A percentile compares a stretch with the other conserved stretches of the same genome.
Evolutionary conservation across 768 basidiomycete species (phyloP).

Genomic region (Lentinula edodes): DNA sequence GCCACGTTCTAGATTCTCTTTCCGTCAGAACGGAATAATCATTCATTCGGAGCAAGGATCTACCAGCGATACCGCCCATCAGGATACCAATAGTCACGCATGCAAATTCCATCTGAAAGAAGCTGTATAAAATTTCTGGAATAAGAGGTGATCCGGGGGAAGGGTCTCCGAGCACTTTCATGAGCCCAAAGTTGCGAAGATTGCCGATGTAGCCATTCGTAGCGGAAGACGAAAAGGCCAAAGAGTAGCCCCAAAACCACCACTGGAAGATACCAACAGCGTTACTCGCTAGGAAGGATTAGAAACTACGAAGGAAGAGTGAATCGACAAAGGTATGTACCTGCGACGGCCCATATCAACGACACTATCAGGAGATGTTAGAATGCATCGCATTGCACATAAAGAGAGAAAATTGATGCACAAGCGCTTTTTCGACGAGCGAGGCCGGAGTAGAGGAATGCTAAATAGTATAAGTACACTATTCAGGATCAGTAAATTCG

Average conservation of each 20-base stretch:
- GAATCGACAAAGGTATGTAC: slow-evolving; percentile 36
- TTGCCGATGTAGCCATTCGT: slow-evolving; percentile 78
- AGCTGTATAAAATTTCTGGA: slow-evolving; percentile 77
- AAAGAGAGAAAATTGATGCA: slow-evolving; percentile 18
- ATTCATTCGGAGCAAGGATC: neutral
- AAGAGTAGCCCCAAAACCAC: slow-evolving; percentile 59
- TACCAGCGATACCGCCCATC: slow-evolving; percentile 65
- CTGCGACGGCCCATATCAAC: slow-evolving; percentile 63
- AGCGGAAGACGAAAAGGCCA: slow-evolving; percentile 23
- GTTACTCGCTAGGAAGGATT: slow-evolving; percentile 48
- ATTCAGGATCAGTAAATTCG: neutral
- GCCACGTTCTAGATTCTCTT: slow-evolving; percentile 52
- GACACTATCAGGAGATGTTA: slow-evolving; percentile 35
- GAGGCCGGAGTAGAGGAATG: slow-evolving; percentile 71
- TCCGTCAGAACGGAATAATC: neutral
- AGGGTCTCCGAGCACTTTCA: slow-evolving; percentile 62
- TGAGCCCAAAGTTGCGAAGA: slow-evolving; percentile 72
- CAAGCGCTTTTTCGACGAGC: slow-evolving; percentile 62
- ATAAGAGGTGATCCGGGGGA: slow-evolving; percentile 78
- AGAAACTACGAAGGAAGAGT: neutral
- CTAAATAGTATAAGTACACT: slow-evolving; percentile 23
- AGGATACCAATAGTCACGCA: slow-evolving; percentile 76
- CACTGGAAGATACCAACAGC: slow-evolving; percentile 76
- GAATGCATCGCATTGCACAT: neutral
- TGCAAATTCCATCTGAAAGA: slow-evolving; percentile 86